phyloP scores from a whole-genome alignment of 164 flowering plant species.

The grape (Vitis vinifera) region DNA sequence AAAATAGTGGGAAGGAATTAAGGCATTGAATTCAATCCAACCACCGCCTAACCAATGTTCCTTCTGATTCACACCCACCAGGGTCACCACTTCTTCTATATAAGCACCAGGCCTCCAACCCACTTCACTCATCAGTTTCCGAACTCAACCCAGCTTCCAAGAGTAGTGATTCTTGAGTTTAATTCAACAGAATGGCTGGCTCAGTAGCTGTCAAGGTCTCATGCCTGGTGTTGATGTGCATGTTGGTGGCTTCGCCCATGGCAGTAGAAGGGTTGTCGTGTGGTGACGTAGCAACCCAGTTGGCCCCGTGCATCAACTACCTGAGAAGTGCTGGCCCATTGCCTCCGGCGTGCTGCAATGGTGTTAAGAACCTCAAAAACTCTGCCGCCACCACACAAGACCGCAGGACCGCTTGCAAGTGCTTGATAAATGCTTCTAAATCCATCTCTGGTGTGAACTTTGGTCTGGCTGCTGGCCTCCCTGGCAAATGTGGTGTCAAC shows the following conservation, averaged over 20 bases:
- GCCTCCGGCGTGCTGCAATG: constrained; percentile 17
- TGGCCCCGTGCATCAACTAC: constrained; percentile 22
- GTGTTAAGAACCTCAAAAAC: constrained; percentile 12
- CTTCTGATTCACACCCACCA: no score
- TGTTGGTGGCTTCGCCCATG: background rate
- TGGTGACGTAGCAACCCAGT: background rate
- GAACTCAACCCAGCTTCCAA: no score
- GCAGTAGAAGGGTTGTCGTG: constrained; percentile 1
- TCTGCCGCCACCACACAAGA: constrained; percentile 27
- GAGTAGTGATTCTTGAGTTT: no score
- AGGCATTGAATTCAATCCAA: no score
- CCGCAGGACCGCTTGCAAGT: constrained; percentile 28
- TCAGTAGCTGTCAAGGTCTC: background rate
- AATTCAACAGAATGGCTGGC: background rate
- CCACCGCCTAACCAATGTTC: no score
- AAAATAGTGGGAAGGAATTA: no score
- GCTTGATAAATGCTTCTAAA: constrained; percentile 17
- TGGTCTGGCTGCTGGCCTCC: constrained; percentile 18
- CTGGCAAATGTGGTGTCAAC: constrained; percentile 33
- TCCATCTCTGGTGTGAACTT: background rate
- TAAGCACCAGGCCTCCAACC: no score
- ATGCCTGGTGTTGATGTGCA: background rate
- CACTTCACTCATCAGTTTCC: no score
- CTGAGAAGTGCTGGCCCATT: constrained; percentile 11
- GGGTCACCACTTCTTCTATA: no score